Percentiles rank a stretch among this genome's conserved stretches.
Evolutionary conservation across 1,139 yeast species (phyloP).

Genomic region (Yamadazyma kanchanaburiensis): DNA sequence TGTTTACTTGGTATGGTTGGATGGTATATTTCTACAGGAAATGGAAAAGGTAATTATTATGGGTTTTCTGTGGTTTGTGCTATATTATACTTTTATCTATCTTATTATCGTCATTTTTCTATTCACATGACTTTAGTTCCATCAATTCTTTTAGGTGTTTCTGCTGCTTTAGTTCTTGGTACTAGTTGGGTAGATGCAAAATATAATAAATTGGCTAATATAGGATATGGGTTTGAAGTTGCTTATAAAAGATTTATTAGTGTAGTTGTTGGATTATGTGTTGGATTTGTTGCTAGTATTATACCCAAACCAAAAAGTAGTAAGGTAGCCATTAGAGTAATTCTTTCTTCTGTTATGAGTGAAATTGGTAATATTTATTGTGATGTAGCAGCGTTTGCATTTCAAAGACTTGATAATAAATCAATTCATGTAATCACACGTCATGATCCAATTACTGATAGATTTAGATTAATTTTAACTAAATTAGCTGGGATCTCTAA

Average conservation of each 20-base stretch:
- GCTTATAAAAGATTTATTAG: slow-evolving; percentile 27
- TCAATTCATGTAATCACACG: slow-evolving; percentile 17
- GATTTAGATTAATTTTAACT: slow-evolving; percentile 21
- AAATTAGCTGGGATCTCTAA: slow-evolving; percentile 20
- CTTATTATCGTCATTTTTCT: slow-evolving; percentile 32
- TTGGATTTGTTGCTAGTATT: slow-evolving; percentile 30
- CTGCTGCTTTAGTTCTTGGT: slow-evolving; percentile 32
- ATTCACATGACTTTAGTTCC: slow-evolving; percentile 28
- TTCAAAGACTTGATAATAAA: slow-evolving; percentile 20
- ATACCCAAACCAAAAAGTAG: slow-evolving; percentile 32
- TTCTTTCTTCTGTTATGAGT: slow-evolving; percentile 21
- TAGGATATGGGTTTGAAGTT: slow-evolving; percentile 14
- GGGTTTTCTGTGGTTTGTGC: slow-evolving; percentile 31
- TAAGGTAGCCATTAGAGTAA: slow-evolving; percentile 24
- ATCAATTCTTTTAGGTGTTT: slow-evolving; percentile 25
- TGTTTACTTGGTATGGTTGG: slow-evolving; percentile 30
- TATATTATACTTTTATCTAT: slow-evolving; percentile 20
- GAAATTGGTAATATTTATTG: slow-evolving; percentile 31
- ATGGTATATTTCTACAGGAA: slow-evolving; percentile 37
- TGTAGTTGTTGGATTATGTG: slow-evolving; percentile 26
- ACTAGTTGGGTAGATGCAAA: slow-evolving; percentile 31
- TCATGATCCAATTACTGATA: slow-evolving; percentile 22
- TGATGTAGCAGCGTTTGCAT: slow-evolving; percentile 26
- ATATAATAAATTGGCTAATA: slow-evolving; percentile 10
- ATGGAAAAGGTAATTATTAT: slow-evolving; percentile 28